Conservation (phyloP, 2,329 filamentous ascomycete genomes). For the Diaporthe ilicicola region DNA sequence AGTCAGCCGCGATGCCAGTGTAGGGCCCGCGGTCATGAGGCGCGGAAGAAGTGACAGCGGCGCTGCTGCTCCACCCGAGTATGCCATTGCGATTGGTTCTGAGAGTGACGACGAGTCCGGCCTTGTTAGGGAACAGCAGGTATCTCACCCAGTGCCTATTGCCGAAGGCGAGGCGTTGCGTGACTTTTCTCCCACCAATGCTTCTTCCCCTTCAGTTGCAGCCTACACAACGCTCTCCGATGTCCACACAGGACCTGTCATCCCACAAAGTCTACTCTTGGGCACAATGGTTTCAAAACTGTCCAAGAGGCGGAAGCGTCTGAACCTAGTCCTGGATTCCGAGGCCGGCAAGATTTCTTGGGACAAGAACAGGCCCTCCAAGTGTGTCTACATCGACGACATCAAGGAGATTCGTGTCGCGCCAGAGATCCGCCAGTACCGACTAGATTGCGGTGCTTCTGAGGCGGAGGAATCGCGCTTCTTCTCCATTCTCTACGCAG, state of each 20-base stretch:
- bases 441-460: conserved; percentile 79
- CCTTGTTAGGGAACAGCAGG: conserved; percentile 58
- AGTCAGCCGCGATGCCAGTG: conserved; percentile 84
- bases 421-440: conserved; percentile 86
- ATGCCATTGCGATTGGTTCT: conserved; percentile 57
- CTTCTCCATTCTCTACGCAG: conserved; percentile 89
- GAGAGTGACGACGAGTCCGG: conserved; percentile 62
- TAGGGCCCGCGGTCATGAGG: conserved; percentile 87
- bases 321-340: conserved; percentile 78
- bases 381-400: conserved; percentile 93
- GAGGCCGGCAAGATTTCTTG: conserved; percentile 88
- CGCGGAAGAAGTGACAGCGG: conserved; percentile 86
- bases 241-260: conserved; percentile 71
- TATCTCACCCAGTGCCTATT: conserved; percentile 52
- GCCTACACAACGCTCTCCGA: conserved; percentile 46
- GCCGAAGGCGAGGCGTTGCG: conserved; percentile 53
- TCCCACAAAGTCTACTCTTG: conserved; percentile 78
- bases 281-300: conserved; percentile 84
- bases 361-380: conserved; percentile 81
- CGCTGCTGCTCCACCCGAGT: conserved; percentile 68
- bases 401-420: conserved; percentile 90
- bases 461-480: conserved; percentile 75
- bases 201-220: conserved; percentile 53
- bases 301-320: conserved; percentile 80
- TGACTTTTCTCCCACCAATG: conserved; percentile 59